Conservation (phyloP, 2,329 filamentous ascomycete genomes). For the Aspergillus pseudonomiae region DNA sequence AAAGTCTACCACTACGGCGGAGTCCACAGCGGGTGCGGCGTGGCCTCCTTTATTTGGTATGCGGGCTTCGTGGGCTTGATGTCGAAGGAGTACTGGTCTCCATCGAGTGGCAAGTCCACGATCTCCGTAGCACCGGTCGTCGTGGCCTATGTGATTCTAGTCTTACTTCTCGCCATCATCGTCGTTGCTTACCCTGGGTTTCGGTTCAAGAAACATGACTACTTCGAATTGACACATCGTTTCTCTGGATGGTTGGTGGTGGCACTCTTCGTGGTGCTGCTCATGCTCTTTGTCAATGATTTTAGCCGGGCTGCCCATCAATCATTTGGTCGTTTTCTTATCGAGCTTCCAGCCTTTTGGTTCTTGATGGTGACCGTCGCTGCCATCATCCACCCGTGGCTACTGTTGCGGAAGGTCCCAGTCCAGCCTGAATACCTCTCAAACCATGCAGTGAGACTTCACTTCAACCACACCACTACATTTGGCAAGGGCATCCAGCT, state of each 20-base stretch:
- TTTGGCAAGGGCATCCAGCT: constrained; percentile 62
- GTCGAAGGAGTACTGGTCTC: constrained; percentile 37
- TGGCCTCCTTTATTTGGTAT: constrained; percentile 54
- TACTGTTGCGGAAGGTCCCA: constrained; percentile 67
- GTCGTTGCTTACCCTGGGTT: constrained; percentile 66
- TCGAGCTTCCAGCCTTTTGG: constrained; percentile 64
- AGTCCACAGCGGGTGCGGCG: constrained; percentile 55
- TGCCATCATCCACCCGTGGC: constrained; percentile 72
- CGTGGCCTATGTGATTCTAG: constrained; percentile 61
- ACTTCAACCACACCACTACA: constrained; percentile 66
- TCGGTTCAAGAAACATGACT: constrained; percentile 65
- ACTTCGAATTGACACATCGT: constrained; percentile 72
- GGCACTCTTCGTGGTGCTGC: constrained; percentile 66
- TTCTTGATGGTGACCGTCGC: constrained; percentile 66
- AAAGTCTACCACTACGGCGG: constrained; percentile 60
- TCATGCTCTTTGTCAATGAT: constrained; percentile 57
- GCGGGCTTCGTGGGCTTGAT: constrained; percentile 40
- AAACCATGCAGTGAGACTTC: constrained; percentile 70
- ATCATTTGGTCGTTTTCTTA: constrained; percentile 43
- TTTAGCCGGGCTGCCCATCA: constrained; percentile 39
- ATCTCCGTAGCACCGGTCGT: constrained; percentile 48
- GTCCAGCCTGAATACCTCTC: constrained; percentile 71
- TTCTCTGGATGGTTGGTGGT: constrained; percentile 73
- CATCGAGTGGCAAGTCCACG: constrained; percentile 17
- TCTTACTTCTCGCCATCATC: constrained; percentile 63